Conservation (phyloP, 306 rosid species). For the Medicago truncatula region MtrunA17r5.0-ANR NC_053043.1:49496501-49497000, state of each 20-base stretch:
- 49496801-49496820: constrained; percentile 39
- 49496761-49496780: not conserved
- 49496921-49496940: not conserved
- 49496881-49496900: constrained; percentile 58
- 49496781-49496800: not conserved
- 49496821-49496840: constrained; percentile 76
- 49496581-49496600: constrained; percentile 52
- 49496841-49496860: constrained; percentile 61
- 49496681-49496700: constrained; percentile 68
- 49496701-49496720: constrained; percentile 75
- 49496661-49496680: constrained; percentile 62
- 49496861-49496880: constrained; percentile 63
- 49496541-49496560: not conserved
- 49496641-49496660: constrained; percentile 2
- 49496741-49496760: constrained; percentile 5
- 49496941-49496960: constrained; percentile 25
- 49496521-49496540: not conserved
- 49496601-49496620: not conserved
- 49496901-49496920: not conserved
- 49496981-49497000: not conserved
- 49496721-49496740: constrained; percentile 71
- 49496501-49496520: too few species aligned
- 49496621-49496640: constrained; percentile 44
- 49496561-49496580: not conserved
- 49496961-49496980: constrained; percentile 20